Conservation (phyloP, 768 basidiomycete genomes). For the Lactarius vividus region DNA sequence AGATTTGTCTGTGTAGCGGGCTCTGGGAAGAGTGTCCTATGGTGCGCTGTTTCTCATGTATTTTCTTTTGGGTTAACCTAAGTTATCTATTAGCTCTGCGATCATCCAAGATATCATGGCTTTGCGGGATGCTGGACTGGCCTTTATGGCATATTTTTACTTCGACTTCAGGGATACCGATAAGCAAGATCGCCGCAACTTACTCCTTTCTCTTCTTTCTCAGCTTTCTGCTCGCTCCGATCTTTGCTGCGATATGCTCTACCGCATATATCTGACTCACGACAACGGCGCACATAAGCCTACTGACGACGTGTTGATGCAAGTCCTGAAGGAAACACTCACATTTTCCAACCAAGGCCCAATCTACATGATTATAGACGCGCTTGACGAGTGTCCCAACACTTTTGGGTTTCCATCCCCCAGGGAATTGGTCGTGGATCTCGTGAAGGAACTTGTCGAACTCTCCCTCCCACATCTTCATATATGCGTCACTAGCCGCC, state of each 20-base stretch:
- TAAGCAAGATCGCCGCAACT: not conserved
- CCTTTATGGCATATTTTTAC: not conserved
- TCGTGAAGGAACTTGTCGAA: not conserved
- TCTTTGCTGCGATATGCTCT: not conserved
- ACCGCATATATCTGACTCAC: not conserved
- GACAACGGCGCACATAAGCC: not conserved
- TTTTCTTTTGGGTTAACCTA: not conserved
- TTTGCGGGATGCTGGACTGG: not conserved
- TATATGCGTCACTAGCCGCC: not conserved
- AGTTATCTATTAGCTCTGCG: not conserved
- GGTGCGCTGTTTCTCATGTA: not conserved
- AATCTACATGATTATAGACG: not conserved
- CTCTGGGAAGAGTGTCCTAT: not conserved
- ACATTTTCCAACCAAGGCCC: not conserved
- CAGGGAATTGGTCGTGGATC: not conserved
- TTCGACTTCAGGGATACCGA: not conserved
- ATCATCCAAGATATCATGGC: not conserved
- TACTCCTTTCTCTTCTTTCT: not conserved
- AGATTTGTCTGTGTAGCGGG: not conserved
- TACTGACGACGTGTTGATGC: not conserved
- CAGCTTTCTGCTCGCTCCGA: not conserved
- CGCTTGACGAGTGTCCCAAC: slow-evolving; percentile 2
- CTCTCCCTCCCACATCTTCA: not conserved
- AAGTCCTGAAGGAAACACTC: not conserved
- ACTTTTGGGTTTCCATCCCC: not conserved